phyloP scores from a whole-genome alignment of 768 basidiomycete genomes.

The Epithele typhae region DNA sequence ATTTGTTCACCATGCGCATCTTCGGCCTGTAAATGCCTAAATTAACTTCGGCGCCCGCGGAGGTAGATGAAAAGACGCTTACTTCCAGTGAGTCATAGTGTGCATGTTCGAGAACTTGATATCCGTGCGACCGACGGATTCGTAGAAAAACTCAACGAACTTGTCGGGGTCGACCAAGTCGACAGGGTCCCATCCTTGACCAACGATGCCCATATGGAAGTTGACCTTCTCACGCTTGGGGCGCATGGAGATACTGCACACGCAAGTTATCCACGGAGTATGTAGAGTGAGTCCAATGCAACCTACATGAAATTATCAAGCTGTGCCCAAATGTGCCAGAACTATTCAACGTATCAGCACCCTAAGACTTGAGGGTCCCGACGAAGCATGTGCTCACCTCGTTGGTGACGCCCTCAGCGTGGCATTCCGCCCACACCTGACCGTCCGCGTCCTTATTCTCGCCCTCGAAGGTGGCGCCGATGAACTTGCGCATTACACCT shows the following conservation, averaged over 20 bases:
- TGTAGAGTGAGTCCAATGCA: no score
- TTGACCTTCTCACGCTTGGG: background rate
- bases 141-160: constrained; percentile 27
- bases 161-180: constrained; percentile 22
- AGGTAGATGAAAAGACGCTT: constrained; percentile 23
- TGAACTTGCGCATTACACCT: constrained; percentile 35
- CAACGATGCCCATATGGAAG: constrained; percentile 3
- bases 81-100: constrained; percentile 22
- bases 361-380: background rate
- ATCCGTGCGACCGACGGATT: constrained; percentile 24
- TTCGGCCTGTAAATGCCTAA: constrained; percentile 33
- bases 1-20: constrained; percentile 43
- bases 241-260: constrained; percentile 15
- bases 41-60: constrained; percentile 1
- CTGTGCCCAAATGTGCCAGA: constrained; percentile 18
- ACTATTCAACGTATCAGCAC: background rate
- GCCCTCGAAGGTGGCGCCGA: constrained; percentile 40
- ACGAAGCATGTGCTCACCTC: constrained; percentile 21
- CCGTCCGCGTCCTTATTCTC: constrained; percentile 29
- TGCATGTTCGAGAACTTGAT: constrained; percentile 27
- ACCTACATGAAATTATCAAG: constrained; percentile 9
- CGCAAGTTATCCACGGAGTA: no score
- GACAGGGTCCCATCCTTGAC: constrained; percentile 9
- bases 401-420: constrained; percentile 28
- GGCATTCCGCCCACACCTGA: constrained; percentile 33